phyloP scores from a whole-genome alignment of 805 yeast genomes.

The Jamesozyma spencerorum region DNA sequence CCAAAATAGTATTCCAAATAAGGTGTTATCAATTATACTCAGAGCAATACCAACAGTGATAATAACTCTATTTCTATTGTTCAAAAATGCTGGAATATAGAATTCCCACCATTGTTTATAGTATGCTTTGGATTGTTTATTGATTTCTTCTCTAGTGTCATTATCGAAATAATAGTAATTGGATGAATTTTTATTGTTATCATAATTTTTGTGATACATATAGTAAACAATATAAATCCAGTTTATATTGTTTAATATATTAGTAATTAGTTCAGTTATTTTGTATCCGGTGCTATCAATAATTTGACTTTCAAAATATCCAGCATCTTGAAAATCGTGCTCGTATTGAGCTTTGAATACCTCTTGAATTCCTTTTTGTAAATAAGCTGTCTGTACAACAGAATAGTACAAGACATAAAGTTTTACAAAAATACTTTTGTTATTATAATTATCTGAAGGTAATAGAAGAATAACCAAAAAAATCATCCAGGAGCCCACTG shows the following conservation, averaged over 20 bases:
- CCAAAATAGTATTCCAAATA: constrained; percentile 10
- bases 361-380: constrained; percentile 36
- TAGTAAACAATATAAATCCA: constrained; percentile 26
- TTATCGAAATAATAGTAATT: not conserved
- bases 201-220: constrained; percentile 17
- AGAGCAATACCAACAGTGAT: constrained; percentile 10
- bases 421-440: constrained; percentile 50
- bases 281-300: constrained; percentile 11
- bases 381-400: constrained; percentile 42
- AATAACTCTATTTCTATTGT: constrained; percentile 15
- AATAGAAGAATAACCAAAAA: constrained; percentile 44
- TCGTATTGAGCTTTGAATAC: constrained; percentile 43
- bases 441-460: constrained; percentile 35
- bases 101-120: not conserved
- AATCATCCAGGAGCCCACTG: constrained; percentile 65
- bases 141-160: not conserved
- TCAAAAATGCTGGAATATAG: constrained; percentile 15
- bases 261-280: constrained; percentile 10
- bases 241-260: constrained; percentile 16
- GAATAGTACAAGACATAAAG: constrained; percentile 51
- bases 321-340: constrained; percentile 44
- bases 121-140: not conserved
- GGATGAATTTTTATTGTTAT: not conserved
- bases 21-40: constrained; percentile 8
- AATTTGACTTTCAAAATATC: constrained; percentile 26